phyloP scores from a whole-genome alignment of 2,329 filamentous ascomycete species.

The Trichoderma koningii region DNA sequence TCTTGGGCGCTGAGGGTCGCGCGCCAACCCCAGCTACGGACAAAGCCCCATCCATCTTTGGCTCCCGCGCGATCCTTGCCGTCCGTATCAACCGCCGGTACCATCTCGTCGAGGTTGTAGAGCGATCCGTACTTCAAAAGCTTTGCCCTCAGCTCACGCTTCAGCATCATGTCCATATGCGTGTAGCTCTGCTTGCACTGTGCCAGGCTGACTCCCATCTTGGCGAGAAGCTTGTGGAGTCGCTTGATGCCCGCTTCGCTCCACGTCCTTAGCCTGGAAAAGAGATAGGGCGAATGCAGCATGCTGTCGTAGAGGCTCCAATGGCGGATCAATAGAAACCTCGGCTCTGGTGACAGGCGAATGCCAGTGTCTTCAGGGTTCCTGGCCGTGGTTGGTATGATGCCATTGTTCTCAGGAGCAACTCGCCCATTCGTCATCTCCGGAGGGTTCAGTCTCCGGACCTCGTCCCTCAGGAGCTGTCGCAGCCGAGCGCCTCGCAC shows the following conservation, averaged over 20 bases:
- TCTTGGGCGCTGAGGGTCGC: slow-evolving; percentile 92
- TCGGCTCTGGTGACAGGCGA: slow-evolving; percentile 87
- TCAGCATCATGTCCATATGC: slow-evolving; percentile 98
- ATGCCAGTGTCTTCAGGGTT: slow-evolving; percentile 92
- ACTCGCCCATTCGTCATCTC: slow-evolving; percentile 63
- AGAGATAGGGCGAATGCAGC: slow-evolving; percentile 94
- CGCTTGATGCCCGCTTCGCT: slow-evolving; percentile 85
- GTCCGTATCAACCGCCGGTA: slow-evolving; percentile 75
- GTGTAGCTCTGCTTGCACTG: slow-evolving; percentile 96
- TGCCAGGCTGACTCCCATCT: slow-evolving; percentile 93
- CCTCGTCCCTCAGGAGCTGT: slow-evolving; percentile 87
- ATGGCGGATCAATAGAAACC: slow-evolving; percentile 88
- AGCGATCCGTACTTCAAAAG: slow-evolving; percentile 88
- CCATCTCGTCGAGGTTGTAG: slow-evolving; percentile 91
- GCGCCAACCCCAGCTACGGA: slow-evolving; percentile 96
- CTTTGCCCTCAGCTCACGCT: slow-evolving; percentile 80
- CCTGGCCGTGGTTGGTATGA: slow-evolving; percentile 84
- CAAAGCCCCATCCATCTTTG: slow-evolving; percentile 95
- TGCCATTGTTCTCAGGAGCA: slow-evolving; percentile 68
- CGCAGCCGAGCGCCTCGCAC: slow-evolving; percentile 81
- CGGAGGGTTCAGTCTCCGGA: slow-evolving; percentile 86
- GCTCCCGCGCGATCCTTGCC: slow-evolving; percentile 68
- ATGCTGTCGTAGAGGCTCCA: slow-evolving; percentile 99
- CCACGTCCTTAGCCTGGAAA: slow-evolving; percentile 91
- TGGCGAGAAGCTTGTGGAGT: slow-evolving; percentile 90